A percentile compares a stretch with the other conserved stretches of the same genome.
phyloP scores from a whole-genome alignment of 2,329 filamentous ascomycete genomes.

The Monilinia polystroma region DNA sequence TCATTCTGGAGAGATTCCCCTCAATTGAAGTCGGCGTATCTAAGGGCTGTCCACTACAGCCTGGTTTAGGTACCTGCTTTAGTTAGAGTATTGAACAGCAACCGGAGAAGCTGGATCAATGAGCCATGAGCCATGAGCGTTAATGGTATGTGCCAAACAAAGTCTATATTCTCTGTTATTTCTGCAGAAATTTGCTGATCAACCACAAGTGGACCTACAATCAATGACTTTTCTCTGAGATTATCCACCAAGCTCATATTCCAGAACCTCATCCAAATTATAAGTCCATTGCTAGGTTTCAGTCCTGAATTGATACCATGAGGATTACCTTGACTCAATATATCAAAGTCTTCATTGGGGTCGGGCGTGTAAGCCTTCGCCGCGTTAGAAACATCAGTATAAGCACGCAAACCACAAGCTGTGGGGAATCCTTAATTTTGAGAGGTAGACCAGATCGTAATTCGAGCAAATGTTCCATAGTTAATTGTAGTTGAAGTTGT shows the following conservation, averaged over 20 bases:
- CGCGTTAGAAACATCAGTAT: constrained; percentile 39
- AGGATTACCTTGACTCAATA: constrained; percentile 39
- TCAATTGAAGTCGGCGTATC: constrained; percentile 36
- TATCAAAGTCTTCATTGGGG: constrained; percentile 34
- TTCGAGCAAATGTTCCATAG: constrained; percentile 29
- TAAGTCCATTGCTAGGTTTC: constrained; percentile 36
- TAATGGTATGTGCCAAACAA: not conserved
- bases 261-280: constrained; percentile 40
- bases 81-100: no score
- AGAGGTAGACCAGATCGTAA: constrained; percentile 39
- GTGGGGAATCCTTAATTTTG: constrained; percentile 22
- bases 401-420: constrained; percentile 34
- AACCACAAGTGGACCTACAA: constrained; percentile 39
- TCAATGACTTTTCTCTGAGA: constrained; percentile 36
- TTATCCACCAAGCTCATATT: constrained; percentile 38
- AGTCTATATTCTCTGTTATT: constrained; percentile 32
- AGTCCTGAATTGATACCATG: constrained; percentile 39
- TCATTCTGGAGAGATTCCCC: constrained; percentile 36
- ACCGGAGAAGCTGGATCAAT: no score
- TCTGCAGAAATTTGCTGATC: constrained; percentile 37
- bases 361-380: constrained; percentile 28
- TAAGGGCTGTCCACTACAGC: not conserved
- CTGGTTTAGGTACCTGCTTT: no score
- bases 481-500: constrained; percentile 21
- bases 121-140: no score